phyloP scores from a whole-genome alignment of 148 eudicot species.

The Polygonum maritimum region DNA sequence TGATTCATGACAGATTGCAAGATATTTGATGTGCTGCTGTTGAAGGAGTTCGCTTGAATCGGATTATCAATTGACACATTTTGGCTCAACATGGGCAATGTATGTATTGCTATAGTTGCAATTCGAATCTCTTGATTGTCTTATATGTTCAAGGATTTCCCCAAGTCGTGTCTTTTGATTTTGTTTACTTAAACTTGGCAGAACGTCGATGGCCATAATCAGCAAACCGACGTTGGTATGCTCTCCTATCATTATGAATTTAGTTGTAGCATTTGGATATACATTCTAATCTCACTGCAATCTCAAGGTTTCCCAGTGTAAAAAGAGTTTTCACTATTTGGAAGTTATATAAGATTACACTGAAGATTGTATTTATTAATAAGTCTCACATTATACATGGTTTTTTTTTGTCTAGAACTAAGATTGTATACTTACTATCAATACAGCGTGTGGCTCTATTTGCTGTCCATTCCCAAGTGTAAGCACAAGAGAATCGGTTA shows the following conservation, averaged over 20 bases:
- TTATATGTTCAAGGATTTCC: conserved; percentile 1
- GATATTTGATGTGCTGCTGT: not conserved
- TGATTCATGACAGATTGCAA: not conserved
- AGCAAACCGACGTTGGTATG: conserved; percentile 25
- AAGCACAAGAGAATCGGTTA: not conserved
- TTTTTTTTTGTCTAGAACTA: not conserved
- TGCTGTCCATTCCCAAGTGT: not conserved
- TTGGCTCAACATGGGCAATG: conserved; percentile 2
- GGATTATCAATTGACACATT: not conserved
- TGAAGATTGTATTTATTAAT: not conserved
- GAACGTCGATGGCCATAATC: not conserved
- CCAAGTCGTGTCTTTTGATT: not conserved
- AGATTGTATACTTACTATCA: not conserved
- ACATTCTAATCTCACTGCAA: not conserved
- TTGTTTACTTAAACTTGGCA: conserved; percentile 1
- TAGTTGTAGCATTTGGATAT: not conserved
- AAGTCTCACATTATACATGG: not conserved
- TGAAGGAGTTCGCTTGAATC: not conserved
- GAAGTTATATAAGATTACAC: not conserved
- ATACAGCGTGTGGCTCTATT: not conserved
- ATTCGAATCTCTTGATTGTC: not conserved
- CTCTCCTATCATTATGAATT: not conserved
- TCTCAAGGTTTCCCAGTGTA: not conserved
- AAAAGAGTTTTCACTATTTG: not conserved
- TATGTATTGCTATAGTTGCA: not conserved